These are phyloP conservation scores for Naegleria fowleri DNA, from an alignment of 208 protist species.

Conservation along the genomic window DNA sequence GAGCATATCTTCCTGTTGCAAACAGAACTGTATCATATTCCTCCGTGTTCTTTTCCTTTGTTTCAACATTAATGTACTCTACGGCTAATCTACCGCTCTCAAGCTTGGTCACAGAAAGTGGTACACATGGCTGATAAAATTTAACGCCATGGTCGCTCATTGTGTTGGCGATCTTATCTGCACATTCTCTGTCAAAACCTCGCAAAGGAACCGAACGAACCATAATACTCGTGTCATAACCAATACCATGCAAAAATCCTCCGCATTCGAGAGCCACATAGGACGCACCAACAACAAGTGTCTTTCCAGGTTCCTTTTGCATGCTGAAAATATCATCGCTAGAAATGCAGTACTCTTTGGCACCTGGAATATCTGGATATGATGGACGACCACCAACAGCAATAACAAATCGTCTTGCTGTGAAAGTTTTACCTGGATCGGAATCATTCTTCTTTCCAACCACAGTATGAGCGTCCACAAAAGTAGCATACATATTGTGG, in stretches of 20 bases:
- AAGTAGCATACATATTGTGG: conserved; percentile 52
- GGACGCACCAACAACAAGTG: conserved; percentile 69
- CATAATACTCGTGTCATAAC: conserved; percentile 71
- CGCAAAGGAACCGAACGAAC: conserved; percentile 73
- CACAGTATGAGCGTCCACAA: conserved; percentile 59
- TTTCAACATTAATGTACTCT: background rate
- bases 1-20: conserved; percentile 60
- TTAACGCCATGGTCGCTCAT: conserved; percentile 49
- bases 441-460: conserved; percentile 39
- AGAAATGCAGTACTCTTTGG: conserved; percentile 58
- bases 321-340: conserved; percentile 73
- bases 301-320: conserved; percentile 59
- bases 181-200: conserved; percentile 77
- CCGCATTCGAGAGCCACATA: conserved; percentile 85
- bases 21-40: conserved; percentile 74
- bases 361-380: conserved; percentile 57
- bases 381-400: conserved; percentile 64
- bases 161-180: conserved; percentile 50
- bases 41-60: conserved; percentile 24
- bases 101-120: background rate
- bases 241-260: conserved; percentile 69
- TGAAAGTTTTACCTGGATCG: conserved; percentile 38
- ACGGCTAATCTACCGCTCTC: background rate
- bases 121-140: background rate
- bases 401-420: conserved; percentile 54